Base-by-base conservation (phyloP, 345 rosid genomes). In the Gossypium thurberi region DNA sequence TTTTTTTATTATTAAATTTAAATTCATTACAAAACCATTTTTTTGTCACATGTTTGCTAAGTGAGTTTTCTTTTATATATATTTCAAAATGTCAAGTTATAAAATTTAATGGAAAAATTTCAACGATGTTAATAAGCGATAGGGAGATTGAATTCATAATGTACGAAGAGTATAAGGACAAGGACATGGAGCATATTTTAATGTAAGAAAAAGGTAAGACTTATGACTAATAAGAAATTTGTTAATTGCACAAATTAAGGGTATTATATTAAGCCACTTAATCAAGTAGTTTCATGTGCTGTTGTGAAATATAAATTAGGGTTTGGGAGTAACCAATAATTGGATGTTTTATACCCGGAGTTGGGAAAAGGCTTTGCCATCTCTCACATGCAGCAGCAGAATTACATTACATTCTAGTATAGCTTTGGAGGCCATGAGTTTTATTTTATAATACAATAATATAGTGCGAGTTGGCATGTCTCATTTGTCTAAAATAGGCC, bases 271-370 rank as follows among this genome's bases (percentile, higher is more conserved):
- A 66, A 66, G 42, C 70, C 42, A 23, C 11, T 15, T 15, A n/a
- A 62, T 71, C 50, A 71, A 57, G 52, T 55, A 58, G 61, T 55
- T 69, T 2, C 63, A 75, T 75, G 63, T 64, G 74, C 65, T 59
- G 81, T 70, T 33, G 40, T 33, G 40, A 33, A 33, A 4, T 4
- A 33, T 4, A 52, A 46, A 66, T 13, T 42, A 15, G 23, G 37
- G 50, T 46, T 67, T 58, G 63, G 75, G 78, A 83, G 80, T 28
- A 61, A 76, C 26, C 68, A 46, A 75, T 66, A 73, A 69, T 68
- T 15, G 18, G 25, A 40, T 63, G 3, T 40, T 40, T 57, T 10
- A 10, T 10, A 12, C 6, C 61, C 59, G 0, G 73, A 50, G 25
- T 69, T 52, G 72, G 59, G 10, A 68, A 67, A 23, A 33, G 40